Percentiles rank a stretch among this genome's conserved stretches.
Conservation (phyloP, 805 yeast species). For the Candida ascalaphidarum region DNA sequence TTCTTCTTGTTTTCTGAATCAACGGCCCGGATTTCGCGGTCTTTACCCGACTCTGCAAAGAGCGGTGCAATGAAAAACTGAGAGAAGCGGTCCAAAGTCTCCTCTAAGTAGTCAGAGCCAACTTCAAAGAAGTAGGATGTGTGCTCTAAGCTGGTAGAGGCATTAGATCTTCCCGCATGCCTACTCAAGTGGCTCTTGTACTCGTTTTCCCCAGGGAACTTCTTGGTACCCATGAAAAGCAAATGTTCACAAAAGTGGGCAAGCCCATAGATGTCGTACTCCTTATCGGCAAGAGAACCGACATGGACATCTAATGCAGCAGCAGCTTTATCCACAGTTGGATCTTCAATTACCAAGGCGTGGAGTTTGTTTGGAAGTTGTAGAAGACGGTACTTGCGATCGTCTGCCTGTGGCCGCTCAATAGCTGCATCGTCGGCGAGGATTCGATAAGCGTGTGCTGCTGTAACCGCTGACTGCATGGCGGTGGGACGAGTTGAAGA, state of each 20-base stretch:
- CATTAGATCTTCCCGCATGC: conserved; percentile 87
- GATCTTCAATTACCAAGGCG: conserved; percentile 60
- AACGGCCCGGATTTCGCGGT: conserved; percentile 88
- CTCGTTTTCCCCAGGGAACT: conserved; percentile 69
- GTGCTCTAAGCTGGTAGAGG: conserved; percentile 81
- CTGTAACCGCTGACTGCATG: too few relatives aligned
- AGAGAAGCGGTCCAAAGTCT: conserved; percentile 87
- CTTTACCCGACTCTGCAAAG: conserved; percentile 66
- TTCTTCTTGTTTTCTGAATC: conserved; percentile 95
- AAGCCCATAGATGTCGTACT: conserved; percentile 52
- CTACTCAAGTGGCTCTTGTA: conserved; percentile 66
- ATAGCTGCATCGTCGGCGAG: conserved; percentile 22
- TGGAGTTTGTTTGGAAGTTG: conserved; percentile 48
- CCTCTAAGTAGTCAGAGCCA: conserved; percentile 64
- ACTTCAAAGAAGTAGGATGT: conserved; percentile 91
- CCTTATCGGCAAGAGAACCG: conserved; percentile 67
- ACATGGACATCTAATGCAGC: conserved; percentile 75
- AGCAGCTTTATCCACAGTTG: conserved; percentile 64
- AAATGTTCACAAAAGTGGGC: conserved; percentile 68
- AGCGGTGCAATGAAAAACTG: conserved; percentile 88
- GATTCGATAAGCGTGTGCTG: conserved; percentile 8
- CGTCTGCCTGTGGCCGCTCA: conserved; percentile 53
- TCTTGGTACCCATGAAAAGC: conserved; percentile 71
- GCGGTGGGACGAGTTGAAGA: too few relatives aligned
- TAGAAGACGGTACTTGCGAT: conserved; percentile 65